phyloP scores from a whole-genome alignment of 257 asterid species.

The Vinca minor region DNA sequence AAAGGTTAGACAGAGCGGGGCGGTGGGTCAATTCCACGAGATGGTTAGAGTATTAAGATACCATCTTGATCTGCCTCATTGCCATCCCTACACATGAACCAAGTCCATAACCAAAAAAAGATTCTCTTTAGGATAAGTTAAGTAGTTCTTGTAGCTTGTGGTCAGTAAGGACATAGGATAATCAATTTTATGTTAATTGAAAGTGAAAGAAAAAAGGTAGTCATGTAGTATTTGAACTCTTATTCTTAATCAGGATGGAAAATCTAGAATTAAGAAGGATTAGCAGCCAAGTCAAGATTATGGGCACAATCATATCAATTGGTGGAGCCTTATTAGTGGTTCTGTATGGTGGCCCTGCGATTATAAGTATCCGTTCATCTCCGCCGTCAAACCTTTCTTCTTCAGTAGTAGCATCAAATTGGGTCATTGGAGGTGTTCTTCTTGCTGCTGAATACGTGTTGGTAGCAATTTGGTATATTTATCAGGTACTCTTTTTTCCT shows the following conservation, averaged over 20 bases:
- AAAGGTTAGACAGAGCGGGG: no score
- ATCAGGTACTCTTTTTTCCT: constrained; percentile 16
- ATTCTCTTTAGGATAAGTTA: no score
- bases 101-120: no score
- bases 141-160: no score
- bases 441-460: constrained; percentile 12
- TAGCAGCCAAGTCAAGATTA: constrained; percentile 16
- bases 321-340: constrained; percentile 23
- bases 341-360: constrained; percentile 18
- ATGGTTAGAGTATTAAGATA: no score
- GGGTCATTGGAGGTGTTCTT: constrained; percentile 23
- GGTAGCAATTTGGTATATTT: constrained; percentile 24
- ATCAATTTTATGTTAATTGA: no score
- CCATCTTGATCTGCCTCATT: no score
- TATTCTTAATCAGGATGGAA: constrained; percentile 20
- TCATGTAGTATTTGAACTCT: no score
- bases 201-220: neutral
- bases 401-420: constrained; percentile 3
- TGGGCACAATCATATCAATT: constrained; percentile 19
- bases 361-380: constrained; percentile 2
- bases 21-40: no score
- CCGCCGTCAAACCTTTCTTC: neutral
- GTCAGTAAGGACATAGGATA: no score
- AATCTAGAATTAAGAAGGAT: constrained; percentile 15
- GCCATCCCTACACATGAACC: no score